Evolutionary conservation across 768 basidiomycete genomes (phyloP).

Genomic region (Mycena sanguinolenta): DNA sequence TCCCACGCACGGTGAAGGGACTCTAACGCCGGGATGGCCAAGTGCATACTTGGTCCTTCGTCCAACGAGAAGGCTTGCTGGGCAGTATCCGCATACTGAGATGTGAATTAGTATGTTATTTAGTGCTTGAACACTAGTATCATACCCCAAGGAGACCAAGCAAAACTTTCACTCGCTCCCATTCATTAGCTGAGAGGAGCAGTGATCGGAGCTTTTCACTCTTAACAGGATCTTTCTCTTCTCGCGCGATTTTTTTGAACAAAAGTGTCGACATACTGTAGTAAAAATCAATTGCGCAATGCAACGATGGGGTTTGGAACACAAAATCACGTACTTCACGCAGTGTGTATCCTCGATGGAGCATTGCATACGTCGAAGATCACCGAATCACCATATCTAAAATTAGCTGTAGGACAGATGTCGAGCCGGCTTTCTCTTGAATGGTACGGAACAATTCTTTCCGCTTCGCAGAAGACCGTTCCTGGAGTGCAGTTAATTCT

Average conservation of each 20-base stretch:
- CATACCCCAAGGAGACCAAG: slow-evolving; percentile 40
- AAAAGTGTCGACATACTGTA: slow-evolving; percentile 44
- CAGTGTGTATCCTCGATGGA: slow-evolving; percentile 31
- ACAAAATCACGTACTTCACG: slow-evolving; percentile 14
- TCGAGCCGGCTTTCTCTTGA: no score
- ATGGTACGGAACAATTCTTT: no score
- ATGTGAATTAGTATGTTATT: not conserved
- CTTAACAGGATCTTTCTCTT: slow-evolving; percentile 43
- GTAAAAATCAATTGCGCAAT: not conserved
- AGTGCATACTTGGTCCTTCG: slow-evolving; percentile 42
- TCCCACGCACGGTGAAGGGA: slow-evolving; percentile 46
- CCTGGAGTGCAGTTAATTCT: not conserved
- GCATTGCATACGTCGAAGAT: slow-evolving; percentile 51
- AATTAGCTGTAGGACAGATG: no score
- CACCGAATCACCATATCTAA: slow-evolving; percentile 49
- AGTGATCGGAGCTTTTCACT: slow-evolving; percentile 38
- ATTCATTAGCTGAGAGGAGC: slow-evolving; percentile 38
- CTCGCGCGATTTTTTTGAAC: slow-evolving; percentile 38
- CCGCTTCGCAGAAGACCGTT: no score
- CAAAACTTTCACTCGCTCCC: slow-evolving; percentile 39
- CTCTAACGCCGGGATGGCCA: slow-evolving; percentile 49
- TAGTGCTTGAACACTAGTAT: not conserved
- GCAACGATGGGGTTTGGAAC: not conserved
- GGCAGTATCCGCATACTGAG: slow-evolving; percentile 46
- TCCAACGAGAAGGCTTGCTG: slow-evolving; percentile 51